Base-by-base conservation (phyloP, 495 filamentous ascomycete species). In the Daldinia loculata region DNA sequence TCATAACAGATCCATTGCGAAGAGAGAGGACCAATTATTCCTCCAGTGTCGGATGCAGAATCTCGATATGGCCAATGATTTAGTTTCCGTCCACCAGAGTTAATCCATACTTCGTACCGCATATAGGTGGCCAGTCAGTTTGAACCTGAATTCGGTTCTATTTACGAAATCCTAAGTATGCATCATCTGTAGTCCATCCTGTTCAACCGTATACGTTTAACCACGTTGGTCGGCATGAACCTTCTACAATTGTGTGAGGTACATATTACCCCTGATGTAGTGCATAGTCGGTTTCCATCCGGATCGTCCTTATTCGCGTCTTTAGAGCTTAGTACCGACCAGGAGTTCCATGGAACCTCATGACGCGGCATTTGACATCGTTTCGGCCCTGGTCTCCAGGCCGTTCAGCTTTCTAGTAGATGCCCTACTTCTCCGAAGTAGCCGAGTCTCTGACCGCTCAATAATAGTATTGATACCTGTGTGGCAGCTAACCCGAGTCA, bases 251-350 rank as follows among this genome's bases (percentile, higher is more conserved):
- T 80, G 1, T 80, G 80, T 9, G 72, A 78, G 3, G 70, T 70
- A 68, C 85, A 87, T 53, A 69, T 67, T 24, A 76, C 67, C 30
- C 79, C 79, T 34, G 79, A 72, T 17, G 84, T 82, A 63, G 84
- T 81, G 74, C 87, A 88, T 29, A 85, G 71, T 41, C 76, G 78
- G 12, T 81, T 81, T 52, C 83, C 79, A 41, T 78, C 77, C 39
- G 66, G 63, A 41, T 83, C 75, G 26, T 76, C 69, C 14, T 75
- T 69, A 67, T 84, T 85, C 17, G 81, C 84, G 74, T 85, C 84
- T 80, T 86, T 82, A 73, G 79, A 85, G 1, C 80, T 82, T 15
- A 80, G 81, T 6, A 84, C 82, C 29, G 75, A 81, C 81, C 80
- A 88, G 2, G 82, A 84, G 77, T 84, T 24, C 74, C 80, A 69